phyloP scores from a whole-genome alignment of 805 yeast genomes.

The Hanseniaspora pseudoguilliermondii region DNA sequence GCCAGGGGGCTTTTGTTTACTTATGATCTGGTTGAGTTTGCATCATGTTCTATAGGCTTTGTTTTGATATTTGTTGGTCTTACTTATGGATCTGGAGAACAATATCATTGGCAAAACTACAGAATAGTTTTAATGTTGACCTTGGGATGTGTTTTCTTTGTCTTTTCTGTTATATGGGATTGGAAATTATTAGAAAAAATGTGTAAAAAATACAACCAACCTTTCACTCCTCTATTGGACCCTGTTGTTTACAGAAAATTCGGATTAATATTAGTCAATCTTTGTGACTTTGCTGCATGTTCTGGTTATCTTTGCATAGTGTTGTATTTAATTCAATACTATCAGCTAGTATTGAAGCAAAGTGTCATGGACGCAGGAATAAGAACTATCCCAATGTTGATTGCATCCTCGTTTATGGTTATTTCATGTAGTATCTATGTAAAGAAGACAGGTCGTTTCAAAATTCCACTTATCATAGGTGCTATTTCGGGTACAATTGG shows the following conservation, averaged over 20 bases:
- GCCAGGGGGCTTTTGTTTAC: constrained; percentile 14
- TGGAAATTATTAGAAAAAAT: constrained; percentile 17
- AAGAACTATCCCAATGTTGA: constrained; percentile 18
- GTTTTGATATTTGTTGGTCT: constrained; percentile 19
- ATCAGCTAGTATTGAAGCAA: constrained; percentile 9
- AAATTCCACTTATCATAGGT: constrained; percentile 28
- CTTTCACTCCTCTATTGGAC: constrained; percentile 5
- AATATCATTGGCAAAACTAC: constrained; percentile 42
- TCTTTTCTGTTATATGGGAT: constrained; percentile 38
- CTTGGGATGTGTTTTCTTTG: constrained; percentile 32
- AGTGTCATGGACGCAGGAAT: constrained; percentile 18
- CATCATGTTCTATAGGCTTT: constrained; percentile 19
- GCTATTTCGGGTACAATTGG: constrained; percentile 26
- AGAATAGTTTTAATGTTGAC: constrained; percentile 31
- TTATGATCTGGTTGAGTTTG: constrained; percentile 21
- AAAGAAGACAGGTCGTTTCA: constrained; percentile 27
- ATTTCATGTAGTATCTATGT: constrained; percentile 23
- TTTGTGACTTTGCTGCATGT: neutral
- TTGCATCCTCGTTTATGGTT: constrained; percentile 15
- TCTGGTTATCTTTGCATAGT: neutral
- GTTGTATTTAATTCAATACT: constrained; percentile 11
- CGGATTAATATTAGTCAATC: constrained; percentile 8
- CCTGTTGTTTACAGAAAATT: constrained; percentile 9
- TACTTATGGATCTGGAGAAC: constrained; percentile 44
- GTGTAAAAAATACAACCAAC: constrained; percentile 2